Percentiles rank a stretch among this genome's conserved stretches.
phyloP scores from a whole-genome alignment of 1,284 basidiomycete genomes.

The Cryptococcus hybrid region DNA sequence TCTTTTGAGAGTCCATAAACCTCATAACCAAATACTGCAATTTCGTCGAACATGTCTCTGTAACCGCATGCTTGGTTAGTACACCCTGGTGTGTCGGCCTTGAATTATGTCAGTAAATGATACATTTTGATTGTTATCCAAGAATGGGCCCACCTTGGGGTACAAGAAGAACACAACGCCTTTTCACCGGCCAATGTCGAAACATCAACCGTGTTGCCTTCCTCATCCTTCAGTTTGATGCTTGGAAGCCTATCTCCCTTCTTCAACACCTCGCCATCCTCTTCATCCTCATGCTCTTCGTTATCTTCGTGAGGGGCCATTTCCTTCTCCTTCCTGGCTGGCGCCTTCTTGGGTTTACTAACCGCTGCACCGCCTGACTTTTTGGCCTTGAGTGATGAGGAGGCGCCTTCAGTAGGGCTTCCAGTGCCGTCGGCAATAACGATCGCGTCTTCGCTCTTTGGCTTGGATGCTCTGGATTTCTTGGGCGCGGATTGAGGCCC shows the following conservation, averaged over 20 bases:
- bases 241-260: slow-evolving; percentile 75
- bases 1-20: slow-evolving; percentile 88
- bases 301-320: slow-evolving; percentile 23
- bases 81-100: slow-evolving; percentile 66
- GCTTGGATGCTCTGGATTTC: slow-evolving; percentile 13
- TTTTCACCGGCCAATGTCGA: slow-evolving; percentile 54
- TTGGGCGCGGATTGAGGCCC: slow-evolving; percentile 10
- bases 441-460: neutral
- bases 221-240: slow-evolving; percentile 66
- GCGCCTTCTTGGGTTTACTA: slow-evolving; percentile 17
- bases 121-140: no score
- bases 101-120: slow-evolving; percentile 2
- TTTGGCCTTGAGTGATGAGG: slow-evolving; percentile 10
- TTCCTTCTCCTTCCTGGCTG: slow-evolving; percentile 36
- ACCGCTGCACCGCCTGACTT: slow-evolving; percentile 24
- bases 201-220: slow-evolving; percentile 48
- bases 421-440: neutral
- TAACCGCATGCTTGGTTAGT: slow-evolving; percentile 86
- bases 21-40: slow-evolving; percentile 64
- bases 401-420: neutral
- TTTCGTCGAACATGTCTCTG: slow-evolving; percentile 75
- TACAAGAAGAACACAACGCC: slow-evolving; percentile 77
- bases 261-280: slow-evolving; percentile 53
- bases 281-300: slow-evolving; percentile 26
- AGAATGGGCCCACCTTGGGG: slow-evolving; percentile 42